These are phyloP conservation scores for Phytophthora boehmeriae DNA, from an alignment of 352 stramenopile species.

Conservation along the genomic window DNA sequence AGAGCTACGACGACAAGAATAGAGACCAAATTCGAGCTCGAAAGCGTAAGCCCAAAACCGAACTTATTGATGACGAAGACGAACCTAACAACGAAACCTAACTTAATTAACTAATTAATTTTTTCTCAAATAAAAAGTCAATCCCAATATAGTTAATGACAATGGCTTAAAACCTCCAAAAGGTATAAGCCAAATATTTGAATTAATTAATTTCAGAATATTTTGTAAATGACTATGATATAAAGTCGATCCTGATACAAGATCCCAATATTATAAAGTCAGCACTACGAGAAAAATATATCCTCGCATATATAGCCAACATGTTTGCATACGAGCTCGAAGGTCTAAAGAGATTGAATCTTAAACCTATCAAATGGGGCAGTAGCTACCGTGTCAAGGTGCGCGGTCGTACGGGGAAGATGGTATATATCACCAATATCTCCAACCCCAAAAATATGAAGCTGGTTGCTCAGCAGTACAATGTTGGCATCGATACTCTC, in stretches of 20 bases:
- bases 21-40: background rate
- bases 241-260: conserved; percentile 7
- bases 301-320: conserved; percentile 3
- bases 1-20: background rate
- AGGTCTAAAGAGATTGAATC: conserved; percentile 1
- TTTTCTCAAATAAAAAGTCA: conserved; percentile 4
- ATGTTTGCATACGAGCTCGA: conserved; percentile 12
- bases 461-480: conserved; percentile 13
- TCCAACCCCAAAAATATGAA: background rate
- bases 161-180: background rate
- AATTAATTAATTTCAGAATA: background rate
- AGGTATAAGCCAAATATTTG: background rate
- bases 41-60: background rate
- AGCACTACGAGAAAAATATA: background rate
- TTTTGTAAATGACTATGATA: background rate
- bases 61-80: background rate
- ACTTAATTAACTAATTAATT: conserved; percentile 5
- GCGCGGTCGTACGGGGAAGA: background rate
- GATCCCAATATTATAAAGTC: conserved; percentile 5
- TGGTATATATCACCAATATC: conserved; percentile 9
- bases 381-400: conserved; percentile 13
- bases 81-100: background rate
- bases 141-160: background rate
- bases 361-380: background rate
- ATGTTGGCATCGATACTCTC: conserved; percentile 1